Evolutionary conservation across 768 basidiomycete species (phyloP), one percentile per base, ranked within the genome.

Genomic region (Suillus lakei): DNA sequence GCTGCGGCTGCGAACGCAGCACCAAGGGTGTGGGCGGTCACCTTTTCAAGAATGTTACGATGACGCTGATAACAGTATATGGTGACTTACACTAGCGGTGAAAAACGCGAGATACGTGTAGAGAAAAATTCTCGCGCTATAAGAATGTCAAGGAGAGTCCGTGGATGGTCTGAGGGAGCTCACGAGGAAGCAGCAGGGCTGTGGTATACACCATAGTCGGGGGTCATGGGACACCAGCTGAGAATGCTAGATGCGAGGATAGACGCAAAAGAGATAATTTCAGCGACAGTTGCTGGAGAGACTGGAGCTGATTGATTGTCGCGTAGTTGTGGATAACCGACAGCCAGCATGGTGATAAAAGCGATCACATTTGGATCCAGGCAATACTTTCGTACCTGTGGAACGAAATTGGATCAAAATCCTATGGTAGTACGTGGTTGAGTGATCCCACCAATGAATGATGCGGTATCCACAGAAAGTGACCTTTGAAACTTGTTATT

Each of bases 341-440:
- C 77, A 1, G 88, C 91, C 1, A 91, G 73, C 39, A 86, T 87
- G 54, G 91, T 81, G 36, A 93, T 73, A 73, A 89, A 93, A 8
- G 87, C 83, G 56, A 95, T 74, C 18, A 91, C 72, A 28, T 90
- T 84, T 0, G 93, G n/a, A 94, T 78, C 92, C 93, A 94, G 0
- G 88, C 85, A 6, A 91, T 61, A 13, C 86, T 83, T 73, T 93
- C 93, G 69, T 91, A 95, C 89, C 91, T 81, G 79, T 59, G 23
- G 12, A 12, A 60, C 55, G 60, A 50, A 60, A 60, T n/a, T n/a
- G 2, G 6, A 62, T 38, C 36, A 62, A 18, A 26, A 5, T 60
- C 51, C 26, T 44, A 18, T 28, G 53, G 16, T n/a, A 63, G 28
- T 28, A 7, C 32, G 48, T 8, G 2, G 13, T n/a, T 4, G 39